A percentile compares a stretch with the other conserved stretches of the same genome.
These are phyloP conservation scores for Blastobotrys illinoisensis DNA, from an alignment of 1,139 yeast species.

Conservation along the genomic window DNA sequence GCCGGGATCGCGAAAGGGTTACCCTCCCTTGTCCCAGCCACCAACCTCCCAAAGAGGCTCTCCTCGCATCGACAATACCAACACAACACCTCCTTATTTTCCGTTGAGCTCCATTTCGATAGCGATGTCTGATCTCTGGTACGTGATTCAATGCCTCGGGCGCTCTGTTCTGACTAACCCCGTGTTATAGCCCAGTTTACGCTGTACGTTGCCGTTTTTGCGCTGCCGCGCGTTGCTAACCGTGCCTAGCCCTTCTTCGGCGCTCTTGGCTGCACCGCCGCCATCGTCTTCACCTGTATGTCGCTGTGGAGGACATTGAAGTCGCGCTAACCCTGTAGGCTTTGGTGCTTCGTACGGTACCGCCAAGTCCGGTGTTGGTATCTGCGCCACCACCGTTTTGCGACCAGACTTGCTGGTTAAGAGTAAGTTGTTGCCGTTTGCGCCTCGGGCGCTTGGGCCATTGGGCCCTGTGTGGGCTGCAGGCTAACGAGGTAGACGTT, in stretches of 20 bases:
- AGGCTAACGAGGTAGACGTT: constrained; percentile 11
- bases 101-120: neutral
- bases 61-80: neutral
- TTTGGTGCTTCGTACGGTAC: constrained; percentile 99
- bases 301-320: neutral
- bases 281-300: constrained; percentile 88
- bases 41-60: neutral
- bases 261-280: constrained; percentile 98
- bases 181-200: constrained; percentile 55
- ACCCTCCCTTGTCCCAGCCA: neutral
- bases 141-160: constrained; percentile 15
- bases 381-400: constrained; percentile 95
- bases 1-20: neutral
- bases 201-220: constrained; percentile 40
- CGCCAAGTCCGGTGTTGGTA: constrained; percentile 99
- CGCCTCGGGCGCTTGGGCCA: too few species aligned
- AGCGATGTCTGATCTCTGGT: constrained; percentile 37
- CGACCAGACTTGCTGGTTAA: constrained; percentile 89
- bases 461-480: too few species aligned
- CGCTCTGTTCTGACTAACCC: constrained; percentile 3
- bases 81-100: neutral
- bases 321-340: constrained; percentile 14
- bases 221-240: constrained; percentile 15
- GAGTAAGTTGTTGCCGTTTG: constrained; percentile 24
- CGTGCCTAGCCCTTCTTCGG: constrained; percentile 77